Conservation (phyloP, 192 early-diverging fungal species). For the Gigaspora rosea region DNA sequence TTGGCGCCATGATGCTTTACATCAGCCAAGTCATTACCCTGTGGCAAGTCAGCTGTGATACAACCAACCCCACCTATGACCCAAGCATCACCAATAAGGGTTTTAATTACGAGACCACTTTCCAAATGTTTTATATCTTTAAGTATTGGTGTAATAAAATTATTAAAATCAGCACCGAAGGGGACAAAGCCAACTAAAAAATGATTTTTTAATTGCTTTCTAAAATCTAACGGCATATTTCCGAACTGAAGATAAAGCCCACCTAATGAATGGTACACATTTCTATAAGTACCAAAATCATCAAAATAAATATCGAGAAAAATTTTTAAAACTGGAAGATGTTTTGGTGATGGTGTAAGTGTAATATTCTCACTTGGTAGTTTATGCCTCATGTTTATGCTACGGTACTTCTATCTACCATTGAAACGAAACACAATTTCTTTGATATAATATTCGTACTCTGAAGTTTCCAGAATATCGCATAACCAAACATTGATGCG, state of each 20-base stretch:
- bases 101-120: background rate
- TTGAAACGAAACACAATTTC: background rate
- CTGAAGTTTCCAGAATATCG: background rate
- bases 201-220: constrained; percentile 10
- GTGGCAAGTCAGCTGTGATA: too few species aligned
- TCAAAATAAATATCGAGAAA: constrained; percentile 23
- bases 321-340: background rate
- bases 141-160: constrained; percentile 1
- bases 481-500: background rate
- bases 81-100: background rate
- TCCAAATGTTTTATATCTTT: background rate
- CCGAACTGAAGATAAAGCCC: constrained; percentile 17
- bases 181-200: constrained; percentile 13
- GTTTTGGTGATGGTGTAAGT: background rate
- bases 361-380: constrained; percentile 2
- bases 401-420: background rate
- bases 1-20: too few species aligned
- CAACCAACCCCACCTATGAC: background rate
- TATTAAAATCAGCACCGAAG: background rate
- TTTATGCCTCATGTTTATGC: background rate
- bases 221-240: background rate
- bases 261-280: background rate
- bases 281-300: constrained; percentile 15
- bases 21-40: too few species aligned
- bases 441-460: constrained; percentile 5